A percentile compares a stretch with the other conserved stretches of the same genome.
phyloP scores from a whole-genome alignment of 2,329 filamentous ascomycete genomes.

The Alternaria hordeiaustralica region DNA sequence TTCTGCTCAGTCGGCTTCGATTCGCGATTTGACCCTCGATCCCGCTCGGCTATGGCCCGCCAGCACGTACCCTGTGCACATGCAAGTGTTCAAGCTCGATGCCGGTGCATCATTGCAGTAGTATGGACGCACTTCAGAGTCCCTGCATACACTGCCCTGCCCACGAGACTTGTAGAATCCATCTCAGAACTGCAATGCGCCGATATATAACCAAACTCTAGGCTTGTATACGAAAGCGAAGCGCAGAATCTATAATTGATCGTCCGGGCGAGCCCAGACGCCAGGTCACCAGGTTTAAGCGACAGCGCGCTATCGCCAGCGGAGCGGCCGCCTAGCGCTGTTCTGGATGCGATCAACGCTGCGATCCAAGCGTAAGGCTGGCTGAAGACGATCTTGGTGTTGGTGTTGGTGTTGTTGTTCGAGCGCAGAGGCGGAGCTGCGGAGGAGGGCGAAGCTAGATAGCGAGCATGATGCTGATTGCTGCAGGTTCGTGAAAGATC shows the following conservation, averaged over 20 bases:
- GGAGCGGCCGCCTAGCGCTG: not conserved
- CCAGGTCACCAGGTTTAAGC: not conserved
- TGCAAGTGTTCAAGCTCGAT: not conserved
- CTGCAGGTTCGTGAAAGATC: not conserved
- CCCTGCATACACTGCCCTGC: not conserved
- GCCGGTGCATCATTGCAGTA: not conserved
- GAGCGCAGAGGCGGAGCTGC: not conserved
- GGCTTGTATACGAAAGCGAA: not conserved
- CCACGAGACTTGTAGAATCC: not conserved
- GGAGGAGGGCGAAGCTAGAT: not conserved
- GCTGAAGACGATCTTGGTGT: slow-evolving; percentile 2
- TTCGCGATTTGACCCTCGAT: not conserved
- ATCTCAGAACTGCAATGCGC: not conserved
- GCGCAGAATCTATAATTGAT: not conserved
- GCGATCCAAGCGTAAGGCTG: not conserved
- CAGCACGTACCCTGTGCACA: not conserved
- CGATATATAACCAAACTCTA: not conserved
- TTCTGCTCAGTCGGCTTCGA: not conserved
- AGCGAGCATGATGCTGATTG: not conserved
- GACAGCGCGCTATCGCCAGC: not conserved
- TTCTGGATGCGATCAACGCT: not conserved
- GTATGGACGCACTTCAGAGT: not conserved
- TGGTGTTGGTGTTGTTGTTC: not conserved
- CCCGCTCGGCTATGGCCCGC: not conserved
- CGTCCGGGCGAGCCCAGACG: not conserved